Base-by-base conservation (phyloP, 495 filamentous ascomycete species). In the Xylaria bambusicola region DNA sequence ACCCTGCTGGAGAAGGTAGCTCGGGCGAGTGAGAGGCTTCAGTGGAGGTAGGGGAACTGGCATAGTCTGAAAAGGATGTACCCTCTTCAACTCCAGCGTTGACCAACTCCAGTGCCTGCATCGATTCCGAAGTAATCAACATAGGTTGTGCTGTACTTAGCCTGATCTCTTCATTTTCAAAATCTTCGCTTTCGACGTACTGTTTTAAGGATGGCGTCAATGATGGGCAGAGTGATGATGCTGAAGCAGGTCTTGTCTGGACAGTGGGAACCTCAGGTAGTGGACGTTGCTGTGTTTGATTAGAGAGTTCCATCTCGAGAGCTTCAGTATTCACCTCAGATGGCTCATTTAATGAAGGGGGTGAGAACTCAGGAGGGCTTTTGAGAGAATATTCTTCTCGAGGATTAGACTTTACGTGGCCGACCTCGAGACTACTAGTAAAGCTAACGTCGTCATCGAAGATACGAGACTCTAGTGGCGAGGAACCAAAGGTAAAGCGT, bases 131-230 rank as follows among this genome's bases (percentile, higher is more conserved):
- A 31, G 56, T 61, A 49, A 62, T 61, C 29, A 62, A 63, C 33
- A 62, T 52, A n/a, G 54, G 52, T 36, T 65, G 59, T 17, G 75
- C 75, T n/a, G 65, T 65, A 48, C 69, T 62, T 1, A 77, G 42
- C 21, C 66, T 66, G 31, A 75, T 53, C 12, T 74, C 66, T 9
- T 74, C 74, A 0, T 66, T 62, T n/a, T 71, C 66, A n/a, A 75
- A 73, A 23, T 66, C 68, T n/a, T 68, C 73, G 40, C 71, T 69
- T 17, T 80, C 70, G 9, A 71, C 60, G 18, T 76, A 72, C 40
- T 68, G 61, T 38, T 58, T 65, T 21, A 80, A 64, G n/a, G 77
- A 78, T 2, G 75, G 69, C 5, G 76, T 77, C 12, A 78, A 59
- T 2, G 77, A 80, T 18, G 66, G 66, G 12, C 68, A 59, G 60